These are phyloP conservation scores for Tritrichomonas musculus DNA, from an alignment of 208 protist species.

Conservation along the genomic window DNA sequence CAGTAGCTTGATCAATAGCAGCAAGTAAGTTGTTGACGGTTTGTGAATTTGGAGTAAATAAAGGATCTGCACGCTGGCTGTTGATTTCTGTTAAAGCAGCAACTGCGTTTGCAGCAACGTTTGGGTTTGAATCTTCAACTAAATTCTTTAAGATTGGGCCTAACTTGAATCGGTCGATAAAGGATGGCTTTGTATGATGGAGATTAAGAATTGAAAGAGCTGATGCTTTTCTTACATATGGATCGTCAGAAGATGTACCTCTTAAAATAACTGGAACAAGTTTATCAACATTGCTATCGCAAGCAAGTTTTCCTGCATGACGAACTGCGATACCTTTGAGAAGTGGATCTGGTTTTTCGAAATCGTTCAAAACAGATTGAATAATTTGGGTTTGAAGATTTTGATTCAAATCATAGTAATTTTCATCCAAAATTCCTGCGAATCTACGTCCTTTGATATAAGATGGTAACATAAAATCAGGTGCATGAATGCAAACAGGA, in stretches of 20 bases:
- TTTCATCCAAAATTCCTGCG: not conserved
- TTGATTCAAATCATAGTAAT: not conserved
- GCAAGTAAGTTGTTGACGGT: slow-evolving; percentile 83
- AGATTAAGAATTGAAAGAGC: not conserved
- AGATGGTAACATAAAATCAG: too few relatives aligned
- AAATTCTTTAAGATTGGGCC: slow-evolving; percentile 59
- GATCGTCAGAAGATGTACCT: not conserved
- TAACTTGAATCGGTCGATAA: not conserved
- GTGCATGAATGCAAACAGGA: not conserved
- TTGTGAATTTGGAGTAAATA: slow-evolving; percentile 63
- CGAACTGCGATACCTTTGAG: not conserved
- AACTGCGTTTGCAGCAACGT: slow-evolving; percentile 85
- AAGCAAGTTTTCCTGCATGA: not conserved
- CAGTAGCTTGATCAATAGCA: slow-evolving; percentile 84
- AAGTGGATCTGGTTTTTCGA: not conserved
- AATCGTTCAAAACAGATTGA: not conserved
- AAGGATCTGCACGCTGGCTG: slow-evolving; percentile 44
- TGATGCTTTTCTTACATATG: not conserved
- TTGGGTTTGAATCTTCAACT: slow-evolving; percentile 86
- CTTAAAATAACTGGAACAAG: not conserved
- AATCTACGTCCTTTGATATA: not conserved
- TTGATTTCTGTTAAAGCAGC: slow-evolving; percentile 82
- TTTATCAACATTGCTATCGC: not conserved
- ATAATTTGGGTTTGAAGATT: not conserved
- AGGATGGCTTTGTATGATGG: not conserved